Conservation (phyloP, 257 asterid species). For the Leonotis leonurus region DNA sequence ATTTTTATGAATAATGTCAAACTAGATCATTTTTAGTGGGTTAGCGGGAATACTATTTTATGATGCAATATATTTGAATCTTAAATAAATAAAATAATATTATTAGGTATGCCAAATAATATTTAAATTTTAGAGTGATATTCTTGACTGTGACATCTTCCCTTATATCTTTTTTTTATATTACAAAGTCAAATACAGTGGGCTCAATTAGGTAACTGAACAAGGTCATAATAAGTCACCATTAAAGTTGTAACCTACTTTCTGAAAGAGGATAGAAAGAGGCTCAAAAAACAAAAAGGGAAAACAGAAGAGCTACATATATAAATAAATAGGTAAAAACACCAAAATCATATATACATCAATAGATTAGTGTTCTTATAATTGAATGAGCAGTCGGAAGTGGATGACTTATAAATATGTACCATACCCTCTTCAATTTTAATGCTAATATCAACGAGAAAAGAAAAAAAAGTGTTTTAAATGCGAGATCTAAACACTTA, state of each 20-base stretch:
- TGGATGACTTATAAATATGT: too few species aligned
- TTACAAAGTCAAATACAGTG: not conserved
- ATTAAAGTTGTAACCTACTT: too few species aligned
- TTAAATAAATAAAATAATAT: not conserved
- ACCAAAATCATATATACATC: not conserved
- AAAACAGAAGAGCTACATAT: not conserved
- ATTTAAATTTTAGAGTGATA: not conserved
- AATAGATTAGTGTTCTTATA: not conserved
- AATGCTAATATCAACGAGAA: too few species aligned
- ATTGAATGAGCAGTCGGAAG: not conserved
- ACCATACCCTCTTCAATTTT: too few species aligned
- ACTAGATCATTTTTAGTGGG: too few species aligned
- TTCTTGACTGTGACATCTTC: not conserved
- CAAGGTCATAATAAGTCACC: too few species aligned
- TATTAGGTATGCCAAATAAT: not conserved
- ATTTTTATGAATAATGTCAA: too few species aligned
- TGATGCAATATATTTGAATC: not conserved
- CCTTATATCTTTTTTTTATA: not conserved
- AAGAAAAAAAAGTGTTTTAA: too few species aligned
- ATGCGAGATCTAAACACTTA: too few species aligned
- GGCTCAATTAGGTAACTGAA: constrained; percentile 6
- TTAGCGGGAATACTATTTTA: not conserved
- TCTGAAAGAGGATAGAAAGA: not conserved
- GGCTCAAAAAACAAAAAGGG: too few species aligned
- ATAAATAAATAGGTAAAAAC: not conserved